Base-by-base conservation (phyloP, 805 yeast species). In the Candida succiphila region DNA sequence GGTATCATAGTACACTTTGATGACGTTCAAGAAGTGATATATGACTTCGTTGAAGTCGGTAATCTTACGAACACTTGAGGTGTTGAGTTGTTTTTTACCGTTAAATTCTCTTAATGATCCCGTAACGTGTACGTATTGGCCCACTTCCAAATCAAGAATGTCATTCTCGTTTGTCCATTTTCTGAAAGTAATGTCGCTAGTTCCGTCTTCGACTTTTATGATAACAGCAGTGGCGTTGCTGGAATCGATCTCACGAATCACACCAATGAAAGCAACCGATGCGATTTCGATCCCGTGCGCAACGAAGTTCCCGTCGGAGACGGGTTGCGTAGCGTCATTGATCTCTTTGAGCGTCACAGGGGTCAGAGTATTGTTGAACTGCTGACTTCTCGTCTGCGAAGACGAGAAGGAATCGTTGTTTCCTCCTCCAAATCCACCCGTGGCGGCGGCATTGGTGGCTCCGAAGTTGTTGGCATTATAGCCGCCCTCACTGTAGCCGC, bases 331-430 rank as follows among this genome's bases (percentile, higher is more conserved):
- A 4, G 82, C 68, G 34, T 78, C 84, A 37, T 69, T 61, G 38
- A 82, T 66, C 53, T 78, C 83, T 48, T 79, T 81, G 45, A 82
- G 74, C 1, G 94, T 81, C 10, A 80, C 86, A 2, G 94, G 88
- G 1, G 68, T 69, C 17, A 72, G 46, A 9, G 63, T 57, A 44
- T 52, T 50, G 46, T 61, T 45, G 38, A 58, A 37, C 40, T 52
- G 52, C 43, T 40, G 23, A 35, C 56, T 33, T 45, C 42, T 34
- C 31, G 42, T 19, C 21, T 50, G 55, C 3, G 54, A 46, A 2
- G 45, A 37, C 10, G 37, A 16, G 9, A 37, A 29, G 2, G 39
- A 41, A 13, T 38, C 48, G 4, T 40, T 36, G 27, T 39, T 39
- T 4, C 37, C 45, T 5, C 47, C 41, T 37, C 56, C 26, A 54